Evolutionary conservation across 1,139 yeast genomes (phyloP), one percentile per base, ranked within the genome.

Genomic region (Scheffersomyces cryptocercus): DNA sequence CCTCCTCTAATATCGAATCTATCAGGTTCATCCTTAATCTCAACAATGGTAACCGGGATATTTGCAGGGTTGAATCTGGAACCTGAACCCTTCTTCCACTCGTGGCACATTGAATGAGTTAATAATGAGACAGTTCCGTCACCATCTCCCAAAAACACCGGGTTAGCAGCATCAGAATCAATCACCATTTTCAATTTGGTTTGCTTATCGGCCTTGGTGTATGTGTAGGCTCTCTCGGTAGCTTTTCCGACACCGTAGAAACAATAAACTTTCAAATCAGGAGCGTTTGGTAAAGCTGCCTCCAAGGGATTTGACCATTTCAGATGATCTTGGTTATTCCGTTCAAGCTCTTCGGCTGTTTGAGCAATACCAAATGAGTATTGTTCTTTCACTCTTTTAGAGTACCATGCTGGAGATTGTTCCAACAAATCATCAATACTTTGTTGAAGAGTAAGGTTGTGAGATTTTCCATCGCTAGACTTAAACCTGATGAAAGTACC

Each of bases 191-290:
- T 82, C 46, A 91, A 67, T 29, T 79, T 78, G 3, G 74, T 62
- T 10, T 61, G 59, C 43, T 81, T 82, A 53, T 88, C 96, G 1
- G 75, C 77, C 28, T 69, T 67, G 43, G 80, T 81, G 65, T 93
- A 93, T 36, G 83, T 81, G 63, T 93, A 93, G 0, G 96, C 91
- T 41, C 99, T 76, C 64, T 93, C 99, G 0, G 99, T 91, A 11
- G 96, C 95, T 51, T 89, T 91, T 4, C 97, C 97, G 10, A 90
- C 91, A 3, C 99, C 99, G 57, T 93, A 95, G 61, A 95, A 85
- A 57, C 97, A 89, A 65, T 74, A 93, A 7, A 90, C 73, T 55
- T 88, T 87, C 85, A 95, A 73, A 58, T 88, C 88, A 3, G 99
- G 99, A 0, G 99, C 99, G 59, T 85, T 73, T 1, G 99, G 99